Percentiles rank a stretch among this genome's conserved stretches.
Evolutionary conservation across 768 basidiomycete species (phyloP).

Genomic region (Gloeopeniophorella convolvens): DNA sequence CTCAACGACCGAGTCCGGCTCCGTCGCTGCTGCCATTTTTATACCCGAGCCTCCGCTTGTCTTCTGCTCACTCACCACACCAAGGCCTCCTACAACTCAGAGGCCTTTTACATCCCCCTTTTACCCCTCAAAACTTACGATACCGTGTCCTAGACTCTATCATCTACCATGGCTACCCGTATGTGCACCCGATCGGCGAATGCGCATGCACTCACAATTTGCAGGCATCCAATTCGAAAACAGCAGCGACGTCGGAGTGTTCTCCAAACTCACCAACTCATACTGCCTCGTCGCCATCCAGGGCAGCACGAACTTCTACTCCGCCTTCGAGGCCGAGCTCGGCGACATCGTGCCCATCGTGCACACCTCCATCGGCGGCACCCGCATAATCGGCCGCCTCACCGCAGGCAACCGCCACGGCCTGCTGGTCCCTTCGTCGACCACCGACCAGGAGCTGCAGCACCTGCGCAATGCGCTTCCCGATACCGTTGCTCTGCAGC

Average conservation of each 20-base stretch:
- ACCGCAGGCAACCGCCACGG: slow-evolving; percentile 98
- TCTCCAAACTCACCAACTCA: slow-evolving; percentile 95
- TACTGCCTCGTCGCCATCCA: slow-evolving; percentile 94
- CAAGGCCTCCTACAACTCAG: too few species aligned
- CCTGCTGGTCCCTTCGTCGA: slow-evolving; percentile 89
- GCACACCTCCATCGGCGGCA: slow-evolving; percentile 92
- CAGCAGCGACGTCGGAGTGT: slow-evolving; percentile 93
- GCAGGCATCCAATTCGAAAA: slow-evolving; percentile 90
- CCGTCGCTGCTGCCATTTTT: too few species aligned
- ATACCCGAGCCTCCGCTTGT: too few species aligned
- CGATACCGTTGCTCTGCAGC: slow-evolving; percentile 87
- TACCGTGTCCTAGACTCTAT: too few species aligned
- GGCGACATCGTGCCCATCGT: slow-evolving; percentile 93
- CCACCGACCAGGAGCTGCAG: slow-evolving; percentile 97
- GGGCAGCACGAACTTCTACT: slow-evolving; percentile 97
- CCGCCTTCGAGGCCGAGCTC: slow-evolving; percentile 92
- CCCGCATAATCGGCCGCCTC: slow-evolving; percentile 87
- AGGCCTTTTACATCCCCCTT: too few species aligned
- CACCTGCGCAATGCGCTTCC: slow-evolving; percentile 95
- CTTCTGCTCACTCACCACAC: background rate
- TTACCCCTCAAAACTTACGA: too few species aligned
- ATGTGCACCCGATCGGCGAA: slow-evolving; percentile 25
- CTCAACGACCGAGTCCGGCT: too few species aligned
- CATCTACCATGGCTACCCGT: slow-evolving; percentile 68
- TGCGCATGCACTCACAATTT: too few species aligned